These are phyloP conservation scores for Cylindrotheca closterium DNA, from an alignment of 108 stramenopile species.

Conservation along the genomic window DNA sequence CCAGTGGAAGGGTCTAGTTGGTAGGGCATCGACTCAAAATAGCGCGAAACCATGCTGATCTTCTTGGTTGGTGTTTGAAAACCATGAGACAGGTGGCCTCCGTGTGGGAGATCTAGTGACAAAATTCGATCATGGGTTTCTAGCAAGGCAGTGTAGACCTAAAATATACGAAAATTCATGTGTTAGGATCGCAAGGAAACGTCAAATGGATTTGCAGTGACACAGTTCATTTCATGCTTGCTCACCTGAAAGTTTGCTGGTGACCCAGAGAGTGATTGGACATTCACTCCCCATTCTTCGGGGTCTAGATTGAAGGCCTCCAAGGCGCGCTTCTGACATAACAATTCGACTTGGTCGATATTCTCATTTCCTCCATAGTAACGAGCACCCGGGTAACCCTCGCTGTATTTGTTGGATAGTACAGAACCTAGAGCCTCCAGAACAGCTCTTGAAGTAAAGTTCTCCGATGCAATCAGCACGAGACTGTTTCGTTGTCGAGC, in stretches of 20 bases:
- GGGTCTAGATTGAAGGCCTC: slow-evolving; percentile 93
- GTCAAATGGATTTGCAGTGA: not conserved
- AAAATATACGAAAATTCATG: not conserved
- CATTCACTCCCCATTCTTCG: slow-evolving; percentile 93
- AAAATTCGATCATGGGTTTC: slow-evolving; percentile 99
- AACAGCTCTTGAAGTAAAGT: slow-evolving; percentile 95
- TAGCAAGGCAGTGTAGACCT: slow-evolving; percentile 99
- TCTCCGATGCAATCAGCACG: slow-evolving; percentile 93
- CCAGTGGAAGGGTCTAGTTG: slow-evolving; percentile 96
- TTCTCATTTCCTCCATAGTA: slow-evolving; percentile 98
- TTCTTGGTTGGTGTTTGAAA: slow-evolving; percentile 97
- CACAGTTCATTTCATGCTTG: not conserved
- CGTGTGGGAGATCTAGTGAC: slow-evolving; percentile 97
- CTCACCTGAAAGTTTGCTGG: slow-evolving; percentile 98
- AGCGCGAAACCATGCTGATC: slow-evolving; percentile 91
- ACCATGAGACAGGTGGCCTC: slow-evolving; percentile 97
- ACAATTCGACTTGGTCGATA: slow-evolving; percentile 95
- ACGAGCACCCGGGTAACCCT: slow-evolving; percentile 93
- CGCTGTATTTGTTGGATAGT: slow-evolving; percentile 95
- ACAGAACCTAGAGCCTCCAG: slow-evolving; percentile 97
- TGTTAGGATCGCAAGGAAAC: too few species aligned
- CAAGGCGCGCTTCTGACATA: slow-evolving; percentile 97
- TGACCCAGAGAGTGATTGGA: slow-evolving; percentile 95
- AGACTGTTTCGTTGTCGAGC: slow-evolving; percentile 88
- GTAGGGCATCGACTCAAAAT: slow-evolving; percentile 99